Evolutionary conservation across 495 filamentous ascomycete genomes (phyloP), one percentile per base, ranked within the genome.

Genomic region (Neurospora sp.): DNA sequence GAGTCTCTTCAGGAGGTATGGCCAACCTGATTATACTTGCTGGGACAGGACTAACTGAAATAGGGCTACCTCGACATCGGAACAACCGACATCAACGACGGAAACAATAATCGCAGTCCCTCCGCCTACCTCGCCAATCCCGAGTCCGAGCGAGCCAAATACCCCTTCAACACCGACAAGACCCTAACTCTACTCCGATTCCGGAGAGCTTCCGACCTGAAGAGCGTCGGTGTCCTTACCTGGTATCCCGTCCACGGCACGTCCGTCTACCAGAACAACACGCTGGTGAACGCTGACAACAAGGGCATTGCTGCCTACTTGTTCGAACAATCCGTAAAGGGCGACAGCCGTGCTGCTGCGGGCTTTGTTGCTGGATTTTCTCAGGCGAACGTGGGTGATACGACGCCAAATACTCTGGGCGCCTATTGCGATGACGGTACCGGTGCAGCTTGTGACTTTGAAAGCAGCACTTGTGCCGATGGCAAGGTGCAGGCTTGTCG

Each of bases 201-300:
- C 81, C 88, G 90, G 74, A 79, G 87, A 39, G 85, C 85, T 7
- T 86, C 85, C 0, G 87, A 89, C 73, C 74, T 82, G 72, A 92
- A 91, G 83, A 91, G 90, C 73, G 88, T 91, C 23, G 95, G 93
- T 46, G 85, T 97, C 6, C 79, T 99, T 69, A 94, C 91, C 38
- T 99, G 95, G 93, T 97, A 93, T 79, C 89, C 95, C 39, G 94
- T 97, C 9, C 95, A 99, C 79, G 94, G 94, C 41, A 99, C 96
- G 0, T 95, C 93, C 12, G 88, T 97, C 84, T 91, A 93, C 27
- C 91, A 91, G 72, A 98, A 99, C 81, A 98, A 97, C 81, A 97
- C 94, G 2, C 87, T 97, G 35, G 90, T 96, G 38, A 90, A 92
- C n/a, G 96, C 93, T 18, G 96, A 99, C 80, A 99, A 99, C 85